Percentiles rank a stretch among this genome's conserved stretches.
Evolutionary conservation across 768 basidiomycete species (phyloP).

Genomic region (Suillus tomentosus): DNA sequence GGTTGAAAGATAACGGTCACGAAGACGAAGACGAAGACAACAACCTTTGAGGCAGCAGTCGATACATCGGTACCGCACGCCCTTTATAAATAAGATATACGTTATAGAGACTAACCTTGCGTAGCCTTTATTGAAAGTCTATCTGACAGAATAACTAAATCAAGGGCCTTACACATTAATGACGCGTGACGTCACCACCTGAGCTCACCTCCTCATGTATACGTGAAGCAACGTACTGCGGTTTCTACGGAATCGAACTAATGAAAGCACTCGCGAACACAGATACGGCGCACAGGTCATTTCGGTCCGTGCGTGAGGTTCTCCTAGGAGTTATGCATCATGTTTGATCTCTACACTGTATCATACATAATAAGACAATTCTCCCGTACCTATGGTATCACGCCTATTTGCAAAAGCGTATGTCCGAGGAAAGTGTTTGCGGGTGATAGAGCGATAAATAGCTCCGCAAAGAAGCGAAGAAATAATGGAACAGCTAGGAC

Average conservation of each 20-base stretch:
- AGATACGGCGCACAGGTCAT: too few relatives aligned
- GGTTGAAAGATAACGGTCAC: constrained; percentile 44
- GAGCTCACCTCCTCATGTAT: background rate
- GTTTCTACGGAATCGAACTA: too few relatives aligned
- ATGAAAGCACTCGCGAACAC: background rate
- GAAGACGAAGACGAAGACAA: background rate
- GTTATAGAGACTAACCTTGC: background rate
- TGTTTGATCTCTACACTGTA: background rate
- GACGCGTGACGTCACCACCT: background rate
- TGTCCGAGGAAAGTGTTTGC: background rate
- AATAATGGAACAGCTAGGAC: background rate
- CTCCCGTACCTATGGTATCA: too few relatives aligned
- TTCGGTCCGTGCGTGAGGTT: background rate
- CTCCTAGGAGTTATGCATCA: background rate
- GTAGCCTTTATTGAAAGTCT: background rate
- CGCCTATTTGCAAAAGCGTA: background rate
- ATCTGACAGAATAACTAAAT: background rate
- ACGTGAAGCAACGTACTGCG: too few relatives aligned
- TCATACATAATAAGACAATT: background rate
- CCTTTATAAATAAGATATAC: background rate
- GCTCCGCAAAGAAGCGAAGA: background rate
- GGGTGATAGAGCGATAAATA: background rate
- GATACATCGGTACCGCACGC: background rate
- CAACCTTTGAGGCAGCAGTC: too few relatives aligned
- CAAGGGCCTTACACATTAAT: background rate